Conservation (phyloP, 192 early-diverging fungal species). For the Geranomyces variabilis region DNA sequence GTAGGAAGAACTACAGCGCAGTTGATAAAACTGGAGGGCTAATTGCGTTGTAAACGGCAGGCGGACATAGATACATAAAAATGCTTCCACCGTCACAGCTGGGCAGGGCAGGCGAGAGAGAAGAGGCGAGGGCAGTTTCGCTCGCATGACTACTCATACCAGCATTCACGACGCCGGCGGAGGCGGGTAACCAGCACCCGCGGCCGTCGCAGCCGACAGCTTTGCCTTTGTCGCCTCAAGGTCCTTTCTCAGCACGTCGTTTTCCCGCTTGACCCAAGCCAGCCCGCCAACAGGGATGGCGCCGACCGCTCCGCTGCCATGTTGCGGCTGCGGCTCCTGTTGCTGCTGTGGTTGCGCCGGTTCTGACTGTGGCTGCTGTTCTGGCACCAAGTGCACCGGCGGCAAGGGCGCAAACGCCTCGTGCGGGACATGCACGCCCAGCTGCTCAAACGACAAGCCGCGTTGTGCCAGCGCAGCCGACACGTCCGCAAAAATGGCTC, state of each 20-base stretch:
- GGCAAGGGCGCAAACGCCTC: neutral
- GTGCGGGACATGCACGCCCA: constrained; percentile 17
- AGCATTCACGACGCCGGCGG: too few species aligned
- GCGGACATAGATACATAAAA: too few species aligned
- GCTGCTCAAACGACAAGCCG: constrained; percentile 4
- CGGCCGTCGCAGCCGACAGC: too few species aligned
- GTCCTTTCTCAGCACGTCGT: constrained; percentile 1
- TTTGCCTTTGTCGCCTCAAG: neutral
- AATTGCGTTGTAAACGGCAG: too few species aligned
- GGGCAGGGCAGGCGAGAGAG: too few species aligned
- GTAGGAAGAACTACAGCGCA: too few species aligned
- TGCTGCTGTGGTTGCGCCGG: neutral
- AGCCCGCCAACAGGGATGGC: neutral
- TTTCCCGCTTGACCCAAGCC: constrained; percentile 1
- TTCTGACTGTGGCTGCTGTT: neutral
- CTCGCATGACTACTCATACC: too few species aligned
- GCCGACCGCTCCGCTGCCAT: neutral
- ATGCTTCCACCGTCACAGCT: too few species aligned
- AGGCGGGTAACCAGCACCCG: too few species aligned
- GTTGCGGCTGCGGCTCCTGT: neutral
- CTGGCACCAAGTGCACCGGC: neutral
- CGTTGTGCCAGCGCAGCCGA: constrained; percentile 8
- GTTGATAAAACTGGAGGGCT: too few species aligned
- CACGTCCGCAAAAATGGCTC: constrained; percentile 25
- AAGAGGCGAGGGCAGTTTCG: too few species aligned